Base-by-base conservation (phyloP, 148 eudicot species). In the Bassia scoparia region DNA sequence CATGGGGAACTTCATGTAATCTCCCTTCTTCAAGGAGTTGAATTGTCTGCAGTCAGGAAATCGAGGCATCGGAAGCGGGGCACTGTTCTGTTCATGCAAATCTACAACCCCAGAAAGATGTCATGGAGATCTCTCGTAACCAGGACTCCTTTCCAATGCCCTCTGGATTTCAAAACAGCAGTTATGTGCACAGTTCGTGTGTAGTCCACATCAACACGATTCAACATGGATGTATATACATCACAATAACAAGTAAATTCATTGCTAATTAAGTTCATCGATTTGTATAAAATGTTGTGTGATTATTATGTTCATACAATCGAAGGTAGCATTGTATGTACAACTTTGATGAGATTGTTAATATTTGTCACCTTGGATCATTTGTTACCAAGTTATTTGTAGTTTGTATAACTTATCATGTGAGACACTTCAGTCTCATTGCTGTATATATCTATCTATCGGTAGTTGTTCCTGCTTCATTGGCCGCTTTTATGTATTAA, bases 151-250 rank as follows among this genome's bases (percentile, higher is more conserved):
- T 80, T 80, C 61, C 73, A 71, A 59, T 75, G 81, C 21, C 81
- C 82, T 11, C 41, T 90, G 48, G 92, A 93, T 78, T 85, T 93
- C 67, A 86, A 63, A 85, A 90, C 94, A 3, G 21, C 90, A 17
- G 96, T 93, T 56, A 84, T 89, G 90, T 90, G 96, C 86, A 83
- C 92, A 61, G 74, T 92, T 65, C 78, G 83, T 31, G 78, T 89
- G 81, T 93, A 88, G 82, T 11, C 46, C 21, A 18, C 46, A 23
- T 20, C 13, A 43, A 21, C 48, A 48, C 7, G 41, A 14, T 67
- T 60, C 21, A 20, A 7, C 17, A 12, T 67, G 15, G 67, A 63
- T 63, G 9, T 63, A 8, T 27, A 5, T 3, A 34, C 46, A 35
- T 13, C n/a, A n/a, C 27, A 35, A 29, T 9, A 35, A 63, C 68